These are phyloP conservation scores for Cladosporium cucumerinum DNA, from an alignment of 2,329 filamentous ascomycete species.

Conservation along the genomic window DNA sequence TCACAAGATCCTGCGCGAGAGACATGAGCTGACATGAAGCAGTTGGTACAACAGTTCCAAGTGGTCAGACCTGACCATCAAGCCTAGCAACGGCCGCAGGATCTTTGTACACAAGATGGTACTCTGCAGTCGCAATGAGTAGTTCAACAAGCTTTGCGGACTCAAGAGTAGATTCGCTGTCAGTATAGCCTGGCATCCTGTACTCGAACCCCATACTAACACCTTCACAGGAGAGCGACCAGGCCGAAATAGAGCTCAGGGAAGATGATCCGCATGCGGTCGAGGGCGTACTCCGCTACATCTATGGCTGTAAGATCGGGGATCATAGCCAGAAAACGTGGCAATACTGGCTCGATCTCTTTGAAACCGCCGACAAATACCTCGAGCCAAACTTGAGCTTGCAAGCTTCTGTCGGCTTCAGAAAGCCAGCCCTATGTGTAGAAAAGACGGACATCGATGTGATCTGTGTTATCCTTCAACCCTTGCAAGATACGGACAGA, in stretches of 20 bases:
- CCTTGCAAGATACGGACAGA: neutral
- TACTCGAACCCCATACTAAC: neutral
- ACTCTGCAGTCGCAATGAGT: neutral
- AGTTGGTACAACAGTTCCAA: neutral
- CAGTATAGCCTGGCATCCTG: neutral
- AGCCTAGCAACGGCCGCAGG: neutral
- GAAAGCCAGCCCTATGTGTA: neutral
- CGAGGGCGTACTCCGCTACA: neutral
- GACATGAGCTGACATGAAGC: neutral
- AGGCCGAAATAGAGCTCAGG: neutral
- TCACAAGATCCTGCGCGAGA: neutral
- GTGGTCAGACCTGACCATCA: neutral
- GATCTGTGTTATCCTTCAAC: neutral
- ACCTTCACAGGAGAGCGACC: neutral
- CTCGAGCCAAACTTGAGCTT: neutral
- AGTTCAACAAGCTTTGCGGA: neutral
- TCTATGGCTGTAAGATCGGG: neutral
- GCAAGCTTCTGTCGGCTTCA: neutral
- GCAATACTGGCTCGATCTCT: neutral
- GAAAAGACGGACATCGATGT: neutral
- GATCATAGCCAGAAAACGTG: neutral
- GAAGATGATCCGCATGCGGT: neutral
- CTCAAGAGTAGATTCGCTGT: slow-evolving; percentile 1
- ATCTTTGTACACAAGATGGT: slow-evolving; percentile 2
- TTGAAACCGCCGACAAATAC: neutral